Percentiles rank a stretch among this genome's conserved stretches.
phyloP scores from a whole-genome alignment of 164 flowering plant species.

The Stephania cephalantha region DNA sequence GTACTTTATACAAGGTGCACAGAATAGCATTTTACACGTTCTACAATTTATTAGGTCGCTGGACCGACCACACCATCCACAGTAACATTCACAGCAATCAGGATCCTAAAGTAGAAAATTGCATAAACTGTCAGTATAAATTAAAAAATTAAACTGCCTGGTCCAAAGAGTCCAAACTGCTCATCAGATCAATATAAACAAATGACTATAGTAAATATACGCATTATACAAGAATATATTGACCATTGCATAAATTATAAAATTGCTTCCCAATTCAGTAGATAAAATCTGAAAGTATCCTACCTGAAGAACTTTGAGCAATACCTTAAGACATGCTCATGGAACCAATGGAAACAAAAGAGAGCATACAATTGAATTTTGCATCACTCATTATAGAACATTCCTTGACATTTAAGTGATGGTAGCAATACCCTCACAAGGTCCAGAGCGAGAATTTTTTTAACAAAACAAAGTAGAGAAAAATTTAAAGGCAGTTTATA shows the following conservation, averaged over 20 bases:
- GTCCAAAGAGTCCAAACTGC: too few relatives aligned
- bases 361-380: neutral
- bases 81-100: slow-evolving; percentile 65
- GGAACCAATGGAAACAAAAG: neutral
- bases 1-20: slow-evolving; percentile 55
- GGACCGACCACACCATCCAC: slow-evolving; percentile 82
- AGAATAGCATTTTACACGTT: slow-evolving; percentile 57
- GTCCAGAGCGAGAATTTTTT: neutral
- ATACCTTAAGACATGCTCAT: neutral
- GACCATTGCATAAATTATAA: too few relatives aligned
- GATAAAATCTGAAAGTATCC: too few relatives aligned
- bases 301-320: too few relatives aligned
- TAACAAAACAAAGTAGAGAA: neutral
- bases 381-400: neutral
- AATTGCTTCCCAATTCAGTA: too few relatives aligned
- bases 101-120: slow-evolving; percentile 42
- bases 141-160: too few relatives aligned
- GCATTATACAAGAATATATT: too few relatives aligned
- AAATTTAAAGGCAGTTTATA: neutral
- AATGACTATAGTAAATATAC: neutral
- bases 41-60: slow-evolving; percentile 57
- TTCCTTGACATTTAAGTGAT: neutral
- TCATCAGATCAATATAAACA: neutral
- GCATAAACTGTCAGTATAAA: neutral
- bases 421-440: neutral